phyloP scores from a whole-genome alignment of 352 stramenopile species.

The Pythium utonaiense region DNA sequence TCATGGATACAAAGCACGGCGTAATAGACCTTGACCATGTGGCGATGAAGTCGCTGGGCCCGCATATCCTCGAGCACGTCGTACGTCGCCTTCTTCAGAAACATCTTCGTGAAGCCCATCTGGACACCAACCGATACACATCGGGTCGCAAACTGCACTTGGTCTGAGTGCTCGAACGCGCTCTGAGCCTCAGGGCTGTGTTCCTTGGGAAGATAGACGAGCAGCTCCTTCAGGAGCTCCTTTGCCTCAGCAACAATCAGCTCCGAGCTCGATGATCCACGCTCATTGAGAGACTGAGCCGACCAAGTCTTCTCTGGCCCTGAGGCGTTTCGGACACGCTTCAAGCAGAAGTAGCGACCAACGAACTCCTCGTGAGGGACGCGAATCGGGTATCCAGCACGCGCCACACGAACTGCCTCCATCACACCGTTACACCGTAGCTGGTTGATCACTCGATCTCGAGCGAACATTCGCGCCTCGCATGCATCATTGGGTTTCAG shows the following conservation, averaged over 20 bases:
- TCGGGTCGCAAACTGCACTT: constrained; percentile 55
- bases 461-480: constrained; percentile 50
- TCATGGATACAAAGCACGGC: constrained; percentile 57
- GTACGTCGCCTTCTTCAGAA: constrained; percentile 90
- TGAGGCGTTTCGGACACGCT: constrained; percentile 43
- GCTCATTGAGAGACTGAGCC: constrained; percentile 45
- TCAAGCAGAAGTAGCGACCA: constrained; percentile 71
- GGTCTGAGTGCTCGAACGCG: constrained; percentile 65
- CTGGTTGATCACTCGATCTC: constrained; percentile 75
- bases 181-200: constrained; percentile 75
- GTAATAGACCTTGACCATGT: constrained; percentile 78
- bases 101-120: constrained; percentile 95
- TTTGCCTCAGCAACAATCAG: constrained; percentile 55
- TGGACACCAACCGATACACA: constrained; percentile 77
- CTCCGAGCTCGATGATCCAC: constrained; percentile 30
- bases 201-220: constrained; percentile 89
- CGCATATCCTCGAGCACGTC: constrained; percentile 90
- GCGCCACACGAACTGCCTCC: constrained; percentile 82
- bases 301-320: constrained; percentile 27
- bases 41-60: constrained; percentile 48
- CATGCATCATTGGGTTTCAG: constrained; percentile 88
- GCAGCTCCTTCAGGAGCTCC: constrained; percentile 81
- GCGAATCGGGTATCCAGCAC: constrained; percentile 80
- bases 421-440: constrained; percentile 86
- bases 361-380: constrained; percentile 74